These are phyloP conservation scores for Naumovozyma castellii DNA, from an alignment of 805 yeast genomes.

Conservation along the genomic window DNA sequence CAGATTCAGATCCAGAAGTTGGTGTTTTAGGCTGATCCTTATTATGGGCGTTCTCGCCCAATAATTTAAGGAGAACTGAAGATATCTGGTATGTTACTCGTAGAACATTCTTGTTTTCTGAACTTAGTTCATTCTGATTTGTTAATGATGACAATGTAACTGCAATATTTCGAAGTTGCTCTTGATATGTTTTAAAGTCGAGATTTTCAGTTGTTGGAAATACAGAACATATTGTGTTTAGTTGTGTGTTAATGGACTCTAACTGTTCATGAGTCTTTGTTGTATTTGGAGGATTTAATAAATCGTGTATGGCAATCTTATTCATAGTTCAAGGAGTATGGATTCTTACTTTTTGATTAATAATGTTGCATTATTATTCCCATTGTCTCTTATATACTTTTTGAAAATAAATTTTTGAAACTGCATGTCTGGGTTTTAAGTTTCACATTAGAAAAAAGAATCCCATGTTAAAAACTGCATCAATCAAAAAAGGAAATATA, in stretches of 20 bases:
- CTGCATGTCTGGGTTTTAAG: background rate
- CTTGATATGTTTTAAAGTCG: background rate
- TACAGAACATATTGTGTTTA: constrained; percentile 7
- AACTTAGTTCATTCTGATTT: constrained; percentile 1
- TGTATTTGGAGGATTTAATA: constrained; percentile 13
- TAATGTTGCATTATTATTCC: background rate
- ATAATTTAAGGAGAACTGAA: constrained; percentile 1
- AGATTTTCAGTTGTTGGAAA: constrained; percentile 1
- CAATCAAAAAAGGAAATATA: background rate
- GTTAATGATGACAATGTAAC: constrained; percentile 2
- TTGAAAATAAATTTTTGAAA: no score
- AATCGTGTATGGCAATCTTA: constrained; percentile 12
- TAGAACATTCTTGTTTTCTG: constrained; percentile 5
- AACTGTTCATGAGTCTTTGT: constrained; percentile 4
- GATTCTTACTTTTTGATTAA: no score
- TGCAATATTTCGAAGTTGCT: constrained; percentile 5
- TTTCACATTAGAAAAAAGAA: background rate
- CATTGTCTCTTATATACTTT: background rate
- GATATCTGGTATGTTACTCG: constrained; percentile 9
- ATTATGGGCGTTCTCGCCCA: background rate
- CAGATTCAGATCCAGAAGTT: background rate
- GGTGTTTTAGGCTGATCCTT: background rate
- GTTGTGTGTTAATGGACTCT: constrained; percentile 6
- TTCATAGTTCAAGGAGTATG: constrained; percentile 10
- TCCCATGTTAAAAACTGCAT: background rate